Evolutionary conservation across 2,329 filamentous ascomycete species (phyloP), one percentile per base, ranked within the genome.

Genomic region (Orbilia javanica): DNA sequence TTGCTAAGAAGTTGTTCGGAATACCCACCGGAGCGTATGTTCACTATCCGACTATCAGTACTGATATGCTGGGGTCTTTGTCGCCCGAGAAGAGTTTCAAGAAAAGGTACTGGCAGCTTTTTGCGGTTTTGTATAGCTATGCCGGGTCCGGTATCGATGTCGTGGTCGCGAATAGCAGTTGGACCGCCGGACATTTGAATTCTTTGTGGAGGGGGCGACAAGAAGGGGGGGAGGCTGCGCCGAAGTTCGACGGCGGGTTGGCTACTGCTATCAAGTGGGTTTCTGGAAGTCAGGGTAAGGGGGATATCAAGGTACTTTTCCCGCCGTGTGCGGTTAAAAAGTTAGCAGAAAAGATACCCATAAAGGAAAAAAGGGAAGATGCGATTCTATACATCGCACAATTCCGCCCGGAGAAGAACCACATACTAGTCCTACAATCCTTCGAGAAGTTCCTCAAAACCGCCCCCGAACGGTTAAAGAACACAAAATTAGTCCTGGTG

Each of bases 21-120:
- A 88, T 97, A 0, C 93, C 95, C 0, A 97, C 94, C 0, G 94
- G 89, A 53, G 94, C 96, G 65, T 99, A 99, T 83, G 94, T 98
- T 0, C 96, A 99, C 85, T 99, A 98, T 83, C 96, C 96, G 0
- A 98, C 95, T 70, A 99, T 99, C 67, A 97, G 94, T 2, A 99
- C 94, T 63, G 96, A 99, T 82, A 99, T 99, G 96, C 89, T 99
- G 3, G 88, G 90, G 22, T 95, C 93, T 18, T 89, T 97, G 3
- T 96, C 98, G 83, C 92, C 94, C 3, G 94, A 95, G 34, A 88
- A 92, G 68, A 95, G 94, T 1, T 86, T 86, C 62, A 99, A 99
- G 86, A 90, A 88, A 81, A 84, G 87, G 15, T 99, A 99, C 86
- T 99, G 96, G 96, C 86, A 90, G 80, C 82, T 91, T 0, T 99